Evolutionary conservation across 116 monocot species (phyloP).

Genomic region (Iris pallida): DNA sequence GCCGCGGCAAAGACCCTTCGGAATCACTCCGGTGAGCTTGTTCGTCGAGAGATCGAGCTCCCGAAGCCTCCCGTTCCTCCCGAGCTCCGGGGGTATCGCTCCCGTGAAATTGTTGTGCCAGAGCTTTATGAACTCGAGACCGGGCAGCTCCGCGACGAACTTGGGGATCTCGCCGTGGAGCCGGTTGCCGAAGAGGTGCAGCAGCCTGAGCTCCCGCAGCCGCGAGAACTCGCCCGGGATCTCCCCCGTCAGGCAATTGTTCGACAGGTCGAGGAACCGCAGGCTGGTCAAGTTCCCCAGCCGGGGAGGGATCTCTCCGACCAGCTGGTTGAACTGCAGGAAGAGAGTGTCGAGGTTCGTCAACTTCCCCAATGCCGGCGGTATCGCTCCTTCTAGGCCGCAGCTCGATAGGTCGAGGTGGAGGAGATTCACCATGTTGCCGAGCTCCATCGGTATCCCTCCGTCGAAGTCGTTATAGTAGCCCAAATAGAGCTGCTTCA

Average conservation of each 20-base stretch:
- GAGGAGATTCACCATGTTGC: conserved; percentile 41
- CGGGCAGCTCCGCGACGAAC: conserved; percentile 57
- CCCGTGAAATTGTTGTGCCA: conserved; percentile 97
- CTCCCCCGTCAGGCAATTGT: conserved; percentile 79
- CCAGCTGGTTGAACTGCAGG: conserved; percentile 67
- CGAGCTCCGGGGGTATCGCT: conserved; percentile 55
- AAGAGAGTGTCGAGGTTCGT: conserved; percentile 67
- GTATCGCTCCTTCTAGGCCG: conserved; percentile 48
- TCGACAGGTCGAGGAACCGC: conserved; percentile 65
- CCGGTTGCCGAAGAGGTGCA: conserved; percentile 82
- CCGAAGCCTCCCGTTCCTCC: conserved; percentile 38
- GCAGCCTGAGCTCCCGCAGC: conserved; percentile 44
- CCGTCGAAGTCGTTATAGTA: conserved; percentile 86
- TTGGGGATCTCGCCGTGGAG: conserved; percentile 67
- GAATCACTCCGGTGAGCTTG: conserved; percentile 77
- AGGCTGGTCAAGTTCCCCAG: conserved; percentile 55
- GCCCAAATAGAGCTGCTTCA: conserved; percentile 77
- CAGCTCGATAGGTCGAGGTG: conserved; percentile 85
- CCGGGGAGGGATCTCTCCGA: conserved; percentile 40
- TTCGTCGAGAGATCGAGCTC: conserved; percentile 82
- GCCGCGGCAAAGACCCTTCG: conserved; percentile 36
- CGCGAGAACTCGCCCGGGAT: conserved; percentile 64
- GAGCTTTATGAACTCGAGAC: conserved; percentile 57
- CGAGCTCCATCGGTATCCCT: conserved; percentile 54
- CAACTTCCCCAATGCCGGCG: conserved; percentile 51